Conservation (phyloP, 768 basidiomycete genomes). For the Tricholoma sp. region DNA sequence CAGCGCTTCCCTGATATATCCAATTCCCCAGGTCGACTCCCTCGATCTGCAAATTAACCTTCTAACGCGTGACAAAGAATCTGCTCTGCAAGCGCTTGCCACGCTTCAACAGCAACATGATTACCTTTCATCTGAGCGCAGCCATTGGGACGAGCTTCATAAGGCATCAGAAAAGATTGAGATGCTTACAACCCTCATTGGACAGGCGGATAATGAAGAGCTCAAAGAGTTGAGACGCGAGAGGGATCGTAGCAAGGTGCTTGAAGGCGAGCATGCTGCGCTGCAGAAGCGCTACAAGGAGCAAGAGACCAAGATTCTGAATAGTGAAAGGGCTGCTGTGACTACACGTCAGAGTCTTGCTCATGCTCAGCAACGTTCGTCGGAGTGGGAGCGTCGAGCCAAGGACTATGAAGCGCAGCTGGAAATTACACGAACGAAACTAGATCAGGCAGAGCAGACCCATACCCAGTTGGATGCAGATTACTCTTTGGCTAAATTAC, state of each 20-base stretch:
- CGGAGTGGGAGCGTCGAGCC: conserved; percentile 79
- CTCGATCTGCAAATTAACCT: conserved; percentile 56
- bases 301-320: conserved; percentile 55
- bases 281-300: conserved; percentile 75
- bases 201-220: conserved; percentile 66
- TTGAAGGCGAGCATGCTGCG: conserved; percentile 63
- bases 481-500: conserved; percentile 57
- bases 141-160: conserved; percentile 75
- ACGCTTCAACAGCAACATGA: conserved; percentile 59
- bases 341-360: conserved; percentile 58
- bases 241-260: conserved; percentile 55
- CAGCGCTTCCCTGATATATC: conserved; percentile 10
- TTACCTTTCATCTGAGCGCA: conserved; percentile 53
- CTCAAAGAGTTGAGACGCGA: conserved; percentile 61
- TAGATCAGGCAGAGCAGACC: conserved; percentile 65
- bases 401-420: conserved; percentile 65
- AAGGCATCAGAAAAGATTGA: conserved; percentile 72
- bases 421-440: conserved; percentile 50
- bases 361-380: conserved; percentile 71
- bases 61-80: conserved; percentile 59
- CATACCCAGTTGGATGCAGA: conserved; percentile 68
- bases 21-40: conserved; percentile 44
- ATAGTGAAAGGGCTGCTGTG: conserved; percentile 54
- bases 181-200: conserved; percentile 52
- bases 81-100: conserved; percentile 43